A percentile compares a stretch with the other conserved stretches of the same genome.
Evolutionary conservation across 1,284 basidiomycete genomes (phyloP).

Genomic region (Cystodermella granulosa): DNA sequence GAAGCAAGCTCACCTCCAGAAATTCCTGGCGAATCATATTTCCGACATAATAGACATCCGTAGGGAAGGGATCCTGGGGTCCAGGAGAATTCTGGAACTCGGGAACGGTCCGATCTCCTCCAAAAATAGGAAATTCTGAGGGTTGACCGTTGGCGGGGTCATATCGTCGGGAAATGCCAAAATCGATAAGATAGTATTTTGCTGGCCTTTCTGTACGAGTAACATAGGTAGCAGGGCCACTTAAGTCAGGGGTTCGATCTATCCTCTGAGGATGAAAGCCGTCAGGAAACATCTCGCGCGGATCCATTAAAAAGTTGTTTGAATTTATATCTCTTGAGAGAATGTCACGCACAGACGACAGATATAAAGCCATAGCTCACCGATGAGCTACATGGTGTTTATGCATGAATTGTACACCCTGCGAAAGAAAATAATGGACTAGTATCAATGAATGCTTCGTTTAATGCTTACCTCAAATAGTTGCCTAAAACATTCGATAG

Average conservation of each 20-base stretch:
- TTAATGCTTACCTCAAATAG: background rate
- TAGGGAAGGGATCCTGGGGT: slow-evolving; percentile 32
- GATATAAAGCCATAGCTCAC: slow-evolving; percentile 17
- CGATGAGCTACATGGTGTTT: slow-evolving; percentile 37
- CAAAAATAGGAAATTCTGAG: slow-evolving; percentile 15
- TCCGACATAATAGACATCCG: slow-evolving; percentile 38
- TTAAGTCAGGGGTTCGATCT: slow-evolving; percentile 17
- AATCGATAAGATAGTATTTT: slow-evolving; percentile 34
- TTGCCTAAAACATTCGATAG: slow-evolving; percentile 30
- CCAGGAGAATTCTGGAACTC: slow-evolving; percentile 6
- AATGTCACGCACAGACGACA: background rate
- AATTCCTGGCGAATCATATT: slow-evolving; percentile 29
- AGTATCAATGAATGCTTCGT: background rate
- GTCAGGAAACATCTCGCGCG: slow-evolving; percentile 22
- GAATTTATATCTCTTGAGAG: slow-evolving; percentile 42
- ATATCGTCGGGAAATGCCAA: slow-evolving; percentile 30
- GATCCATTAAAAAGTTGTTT: slow-evolving; percentile 38
- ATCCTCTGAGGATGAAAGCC: slow-evolving; percentile 22
- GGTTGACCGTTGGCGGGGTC: slow-evolving; percentile 12
- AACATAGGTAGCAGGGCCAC: slow-evolving; percentile 14
- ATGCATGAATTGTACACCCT: slow-evolving; percentile 40
- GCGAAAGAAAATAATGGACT: slow-evolving; percentile 17
- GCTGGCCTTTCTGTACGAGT: slow-evolving; percentile 27
- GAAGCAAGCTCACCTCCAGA: slow-evolving; percentile 9
- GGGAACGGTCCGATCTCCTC: slow-evolving; percentile 10